A percentile compares a stretch with the other conserved stretches of the same genome.
Evolutionary conservation across 2,329 filamentous ascomycete genomes (phyloP).

Genomic region (Pseudocercospora cruenta): DNA sequence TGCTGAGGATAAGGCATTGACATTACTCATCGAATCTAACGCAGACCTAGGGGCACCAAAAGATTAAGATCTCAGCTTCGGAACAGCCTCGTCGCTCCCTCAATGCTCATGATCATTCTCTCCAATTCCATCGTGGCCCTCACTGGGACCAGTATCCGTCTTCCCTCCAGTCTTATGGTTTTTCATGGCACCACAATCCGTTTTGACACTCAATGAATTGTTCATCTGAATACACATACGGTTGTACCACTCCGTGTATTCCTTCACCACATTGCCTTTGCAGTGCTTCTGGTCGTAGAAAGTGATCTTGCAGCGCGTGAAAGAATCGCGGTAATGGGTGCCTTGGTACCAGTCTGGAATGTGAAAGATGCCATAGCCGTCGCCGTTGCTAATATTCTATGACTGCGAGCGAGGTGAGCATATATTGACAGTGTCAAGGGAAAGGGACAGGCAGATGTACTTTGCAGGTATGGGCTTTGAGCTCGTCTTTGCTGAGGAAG

Average conservation of each 20-base stretch:
- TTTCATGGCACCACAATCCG: neutral
- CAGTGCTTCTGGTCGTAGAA: neutral
- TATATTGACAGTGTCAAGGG: neutral
- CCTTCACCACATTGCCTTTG: neutral
- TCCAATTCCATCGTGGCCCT: neutral
- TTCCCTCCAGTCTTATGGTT: constrained; percentile 2
- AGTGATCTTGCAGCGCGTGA: neutral
- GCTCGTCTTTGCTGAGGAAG: constrained; percentile 1
- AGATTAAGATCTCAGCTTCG: neutral
- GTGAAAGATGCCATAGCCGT: neutral
- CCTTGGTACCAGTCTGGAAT: constrained; percentile 3
- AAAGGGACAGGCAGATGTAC: neutral
- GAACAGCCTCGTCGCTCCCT: neutral
- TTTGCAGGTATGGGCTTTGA: neutral
- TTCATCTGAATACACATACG: neutral
- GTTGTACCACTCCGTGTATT: neutral
- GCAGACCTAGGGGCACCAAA: neutral
- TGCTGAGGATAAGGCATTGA: too few species aligned
- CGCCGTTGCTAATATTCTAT: neutral
- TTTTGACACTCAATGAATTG: neutral
- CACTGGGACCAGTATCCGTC: neutral
- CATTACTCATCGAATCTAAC: too few species aligned
- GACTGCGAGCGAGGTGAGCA: neutral
- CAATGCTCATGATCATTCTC: neutral
- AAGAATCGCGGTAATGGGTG: neutral